Percentiles rank a stretch among this genome's conserved stretches.
These are phyloP conservation scores for Fusarium falciforme DNA, from an alignment of 2,329 filamentous ascomycete genomes.

Conservation along the genomic window DNA sequence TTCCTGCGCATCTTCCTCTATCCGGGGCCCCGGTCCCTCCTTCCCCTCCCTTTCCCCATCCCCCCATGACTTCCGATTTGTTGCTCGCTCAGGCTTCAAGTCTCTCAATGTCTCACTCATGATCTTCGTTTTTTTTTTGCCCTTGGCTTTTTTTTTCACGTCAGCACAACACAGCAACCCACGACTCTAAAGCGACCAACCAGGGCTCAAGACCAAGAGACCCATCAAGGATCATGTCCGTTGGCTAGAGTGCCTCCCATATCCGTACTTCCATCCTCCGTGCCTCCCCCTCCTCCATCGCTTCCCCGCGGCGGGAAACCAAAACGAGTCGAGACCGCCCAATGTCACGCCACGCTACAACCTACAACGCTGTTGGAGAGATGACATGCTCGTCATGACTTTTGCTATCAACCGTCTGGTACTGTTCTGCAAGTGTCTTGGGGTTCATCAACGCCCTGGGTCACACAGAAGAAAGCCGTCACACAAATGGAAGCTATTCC, in stretches of 20 bases:
- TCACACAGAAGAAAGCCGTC: not conserved
- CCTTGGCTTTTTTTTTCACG: not conserved
- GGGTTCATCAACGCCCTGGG: not conserved
- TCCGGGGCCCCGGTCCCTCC: conserved; percentile 18
- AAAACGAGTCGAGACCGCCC: conserved; percentile 14
- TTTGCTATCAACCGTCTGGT: not conserved
- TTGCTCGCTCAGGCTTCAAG: conserved; percentile 1
- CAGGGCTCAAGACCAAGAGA: not conserved
- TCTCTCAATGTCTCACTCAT: conserved; percentile 14
- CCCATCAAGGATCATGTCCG: not conserved
- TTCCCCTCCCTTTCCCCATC: not conserved
- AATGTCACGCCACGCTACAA: conserved; percentile 25
- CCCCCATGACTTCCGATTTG: conserved; percentile 27
- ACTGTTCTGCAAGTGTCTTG: not conserved
- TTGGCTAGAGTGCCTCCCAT: not conserved
- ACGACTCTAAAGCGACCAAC: not conserved
- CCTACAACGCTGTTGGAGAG: conserved; percentile 6
- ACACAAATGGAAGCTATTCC: not conserved
- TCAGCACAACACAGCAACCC: not conserved
- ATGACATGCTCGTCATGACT: not conserved
- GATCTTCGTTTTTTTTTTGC: not conserved
- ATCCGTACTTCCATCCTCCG: not conserved
- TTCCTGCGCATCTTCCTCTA: conserved; percentile 14
- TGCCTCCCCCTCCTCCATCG: not conserved
- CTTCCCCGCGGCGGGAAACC: not conserved